Conservation (phyloP, 2,329 filamentous ascomycete species). For the Graphiopsis chlorocephala region DNA sequence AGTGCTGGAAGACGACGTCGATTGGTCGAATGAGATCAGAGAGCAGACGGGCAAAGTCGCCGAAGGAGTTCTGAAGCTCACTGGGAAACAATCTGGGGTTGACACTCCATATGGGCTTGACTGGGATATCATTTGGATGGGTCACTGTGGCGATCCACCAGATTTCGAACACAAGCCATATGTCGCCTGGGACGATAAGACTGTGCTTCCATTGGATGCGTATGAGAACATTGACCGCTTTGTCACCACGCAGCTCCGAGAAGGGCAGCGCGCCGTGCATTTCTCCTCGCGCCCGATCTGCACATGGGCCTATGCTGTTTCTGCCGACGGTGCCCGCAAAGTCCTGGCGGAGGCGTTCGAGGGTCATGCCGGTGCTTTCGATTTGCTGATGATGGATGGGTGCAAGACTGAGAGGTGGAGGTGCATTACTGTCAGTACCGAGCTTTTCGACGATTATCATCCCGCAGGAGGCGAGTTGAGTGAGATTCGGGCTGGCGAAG, state of each 20-base stretch:
- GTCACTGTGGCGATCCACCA: background rate
- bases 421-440: constrained; percentile 40
- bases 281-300: constrained; percentile 29
- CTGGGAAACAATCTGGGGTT: background rate
- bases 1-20: constrained; percentile 39
- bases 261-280: constrained; percentile 30
- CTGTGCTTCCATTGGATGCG: background rate
- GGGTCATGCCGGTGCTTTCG: constrained; percentile 36
- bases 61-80: constrained; percentile 32
- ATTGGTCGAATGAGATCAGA: constrained; percentile 38
- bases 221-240: background rate
- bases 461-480: constrained; percentile 31
- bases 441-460: constrained; percentile 37
- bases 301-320: constrained; percentile 34
- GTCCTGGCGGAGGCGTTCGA: constrained; percentile 31
- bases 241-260: constrained; percentile 21
- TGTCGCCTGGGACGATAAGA: background rate
- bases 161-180: background rate
- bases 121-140: background rate
- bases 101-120: background rate
- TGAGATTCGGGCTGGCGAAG: constrained; percentile 27
- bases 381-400: constrained; percentile 34
- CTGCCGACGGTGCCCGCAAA: constrained; percentile 33
- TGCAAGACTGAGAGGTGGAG: constrained; percentile 32
- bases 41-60: constrained; percentile 33